These are phyloP conservation scores for Paratinospora sagittata DNA, from an alignment of 164 flowering plant species.

Conservation along the genomic window DNA sequence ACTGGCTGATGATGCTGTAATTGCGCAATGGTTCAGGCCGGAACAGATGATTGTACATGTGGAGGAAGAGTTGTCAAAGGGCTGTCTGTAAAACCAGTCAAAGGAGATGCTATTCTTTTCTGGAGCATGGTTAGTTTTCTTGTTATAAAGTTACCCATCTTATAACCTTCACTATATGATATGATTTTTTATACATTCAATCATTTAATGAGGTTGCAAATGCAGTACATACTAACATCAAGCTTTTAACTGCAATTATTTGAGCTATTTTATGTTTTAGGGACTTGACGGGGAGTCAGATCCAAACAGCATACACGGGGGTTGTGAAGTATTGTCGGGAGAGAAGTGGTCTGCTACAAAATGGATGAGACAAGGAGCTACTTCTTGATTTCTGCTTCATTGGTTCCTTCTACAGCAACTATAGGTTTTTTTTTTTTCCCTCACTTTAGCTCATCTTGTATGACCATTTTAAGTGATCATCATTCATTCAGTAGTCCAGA, in stretches of 20 bases:
- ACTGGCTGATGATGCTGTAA: not conserved
- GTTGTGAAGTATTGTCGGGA: constrained; percentile 79
- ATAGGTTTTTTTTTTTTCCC: not conserved
- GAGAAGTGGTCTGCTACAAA: constrained; percentile 98
- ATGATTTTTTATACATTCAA: too few relatives aligned
- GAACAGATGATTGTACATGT: constrained; percentile 71
- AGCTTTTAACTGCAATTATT: not conserved
- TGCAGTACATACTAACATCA: not conserved
- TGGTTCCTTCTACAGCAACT: not conserved
- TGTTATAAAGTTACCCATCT: not conserved
- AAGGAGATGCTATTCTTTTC: constrained; percentile 93
- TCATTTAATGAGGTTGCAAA: not conserved
- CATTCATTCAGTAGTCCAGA: too few relatives aligned
- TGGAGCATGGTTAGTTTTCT: constrained; percentile 91
- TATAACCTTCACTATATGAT: too few relatives aligned
- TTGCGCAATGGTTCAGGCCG: constrained; percentile 50
- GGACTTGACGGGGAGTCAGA: constrained; percentile 83
- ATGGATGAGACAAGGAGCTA: constrained; percentile 84
- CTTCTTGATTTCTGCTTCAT: constrained; percentile 25
- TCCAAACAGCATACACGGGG: constrained; percentile 77
- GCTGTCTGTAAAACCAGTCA: constrained; percentile 63
- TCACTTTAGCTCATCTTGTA: constrained; percentile 9
- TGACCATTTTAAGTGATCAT: not conserved
- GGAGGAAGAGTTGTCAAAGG: constrained; percentile 64
- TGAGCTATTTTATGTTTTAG: constrained; percentile 28